Percentiles rank a stretch among this genome's conserved stretches.
phyloP scores from a whole-genome alignment of 148 eudicot species.

The Rhododendron griersonianum region DNA sequence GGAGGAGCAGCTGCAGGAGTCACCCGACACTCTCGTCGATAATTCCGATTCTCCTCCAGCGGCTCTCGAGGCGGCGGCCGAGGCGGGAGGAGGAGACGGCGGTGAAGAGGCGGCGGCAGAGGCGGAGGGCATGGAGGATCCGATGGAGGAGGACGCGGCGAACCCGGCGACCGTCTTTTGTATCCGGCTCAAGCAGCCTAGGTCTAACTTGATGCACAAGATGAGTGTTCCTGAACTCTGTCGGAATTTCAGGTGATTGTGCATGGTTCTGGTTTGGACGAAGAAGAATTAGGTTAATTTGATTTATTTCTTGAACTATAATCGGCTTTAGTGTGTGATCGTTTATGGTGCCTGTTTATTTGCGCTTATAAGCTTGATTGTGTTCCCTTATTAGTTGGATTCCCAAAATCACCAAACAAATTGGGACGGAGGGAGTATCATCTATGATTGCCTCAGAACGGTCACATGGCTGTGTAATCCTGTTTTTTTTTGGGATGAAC shows the following conservation, averaged over 20 bases:
- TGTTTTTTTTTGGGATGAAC: neutral
- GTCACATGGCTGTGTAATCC: neutral
- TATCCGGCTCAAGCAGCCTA: constrained; percentile 77
- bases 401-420: neutral
- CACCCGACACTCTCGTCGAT: constrained; percentile 8
- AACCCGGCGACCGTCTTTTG: constrained; percentile 80
- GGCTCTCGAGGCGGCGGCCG: constrained; percentile 21
- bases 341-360: neutral
- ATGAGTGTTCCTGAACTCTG: constrained; percentile 99
- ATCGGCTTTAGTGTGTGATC: neutral
- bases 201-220: constrained; percentile 74
- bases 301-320: neutral
- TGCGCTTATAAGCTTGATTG: neutral
- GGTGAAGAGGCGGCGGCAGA: constrained; percentile 12
- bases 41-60: constrained; percentile 15
- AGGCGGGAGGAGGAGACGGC: constrained; percentile 12
- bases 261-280: neutral
- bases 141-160: constrained; percentile 45
- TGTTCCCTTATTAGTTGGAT: neutral
- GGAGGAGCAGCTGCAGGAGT: constrained; percentile 1
- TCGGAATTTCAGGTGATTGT: constrained; percentile 78
- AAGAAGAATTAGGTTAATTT: neutral
- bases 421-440: neutral
- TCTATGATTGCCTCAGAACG: neutral
- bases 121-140: constrained; percentile 46